Conservation (phyloP, 2,329 filamentous ascomycete species). For the Didymella arachidicola region DNA sequence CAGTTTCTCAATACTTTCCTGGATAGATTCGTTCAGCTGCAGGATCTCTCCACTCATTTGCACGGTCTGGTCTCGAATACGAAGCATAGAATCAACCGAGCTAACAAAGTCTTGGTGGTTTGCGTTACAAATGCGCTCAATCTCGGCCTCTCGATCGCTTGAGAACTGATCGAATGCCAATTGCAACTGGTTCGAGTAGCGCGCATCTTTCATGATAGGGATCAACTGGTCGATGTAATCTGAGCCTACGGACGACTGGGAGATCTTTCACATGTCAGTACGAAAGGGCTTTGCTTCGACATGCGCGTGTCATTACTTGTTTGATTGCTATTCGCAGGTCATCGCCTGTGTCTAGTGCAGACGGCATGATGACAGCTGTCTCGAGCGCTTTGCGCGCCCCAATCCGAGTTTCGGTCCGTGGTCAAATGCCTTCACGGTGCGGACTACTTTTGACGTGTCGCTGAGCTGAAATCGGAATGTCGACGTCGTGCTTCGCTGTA, state of each 20-base stretch:
- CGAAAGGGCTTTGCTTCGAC: not conserved
- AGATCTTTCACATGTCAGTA: slow-evolving; percentile 69
- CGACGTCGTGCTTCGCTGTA: slow-evolving; percentile 23
- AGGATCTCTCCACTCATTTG: slow-evolving; percentile 89
- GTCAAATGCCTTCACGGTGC: not conserved
- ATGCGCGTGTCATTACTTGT: slow-evolving; percentile 51
- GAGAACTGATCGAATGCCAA: slow-evolving; percentile 83
- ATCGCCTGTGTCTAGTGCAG: slow-evolving; percentile 55
- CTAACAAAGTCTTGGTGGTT: slow-evolving; percentile 97
- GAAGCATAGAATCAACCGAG: slow-evolving; percentile 92
- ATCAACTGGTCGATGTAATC: slow-evolving; percentile 97
- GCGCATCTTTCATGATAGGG: slow-evolving; percentile 89
- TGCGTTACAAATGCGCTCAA: slow-evolving; percentile 91
- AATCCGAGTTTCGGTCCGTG: not conserved
- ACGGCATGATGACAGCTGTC: slow-evolving; percentile 40
- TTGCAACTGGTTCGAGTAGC: slow-evolving; percentile 76
- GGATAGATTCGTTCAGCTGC: slow-evolving; percentile 91
- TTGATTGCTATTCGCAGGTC: slow-evolving; percentile 59
- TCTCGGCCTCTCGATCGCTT: slow-evolving; percentile 85
- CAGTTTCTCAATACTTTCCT: slow-evolving; percentile 90
- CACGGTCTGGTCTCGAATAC: slow-evolving; percentile 89
- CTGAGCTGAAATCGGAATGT: slow-evolving; percentile 4
- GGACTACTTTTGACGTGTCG: not conserved
- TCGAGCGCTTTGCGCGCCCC: slow-evolving; percentile 11
- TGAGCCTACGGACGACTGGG: slow-evolving; percentile 86